Conservation (phyloP, 2,329 filamentous ascomycete species). For the Fusarium euwallaceae region DNA sequence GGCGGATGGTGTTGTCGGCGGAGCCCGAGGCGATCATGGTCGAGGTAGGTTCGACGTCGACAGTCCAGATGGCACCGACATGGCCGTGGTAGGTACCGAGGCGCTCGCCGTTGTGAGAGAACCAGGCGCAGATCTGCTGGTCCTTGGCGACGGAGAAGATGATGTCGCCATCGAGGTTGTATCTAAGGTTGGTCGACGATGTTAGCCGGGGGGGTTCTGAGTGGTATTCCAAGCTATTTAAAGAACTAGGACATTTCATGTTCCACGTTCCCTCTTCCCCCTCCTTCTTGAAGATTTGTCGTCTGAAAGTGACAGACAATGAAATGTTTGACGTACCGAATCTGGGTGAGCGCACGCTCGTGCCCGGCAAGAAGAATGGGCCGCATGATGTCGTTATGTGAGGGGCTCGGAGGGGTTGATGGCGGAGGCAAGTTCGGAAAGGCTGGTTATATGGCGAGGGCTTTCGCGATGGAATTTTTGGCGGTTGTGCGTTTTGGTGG, state of each 20-base stretch:
- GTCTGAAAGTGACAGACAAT: background rate
- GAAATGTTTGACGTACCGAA: conserved; percentile 71
- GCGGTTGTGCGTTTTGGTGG: conserved; percentile 63
- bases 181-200: conserved; percentile 62
- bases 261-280: conserved; percentile 7
- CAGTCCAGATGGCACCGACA: conserved; percentile 97
- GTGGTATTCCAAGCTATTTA: conserved; percentile 6
- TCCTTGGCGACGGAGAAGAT: conserved; percentile 97
- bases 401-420: conserved; percentile 47
- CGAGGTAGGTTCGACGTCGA: conserved; percentile 94
- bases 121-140: conserved; percentile 97
- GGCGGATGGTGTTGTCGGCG: conserved; percentile 96
- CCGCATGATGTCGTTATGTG: conserved; percentile 77
- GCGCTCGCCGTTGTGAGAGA: conserved; percentile 96
- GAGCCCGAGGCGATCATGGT: conserved; percentile 94
- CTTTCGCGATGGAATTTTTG: conserved; percentile 58
- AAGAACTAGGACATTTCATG: conserved; percentile 11
- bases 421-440: conserved; percentile 47
- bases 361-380: conserved; percentile 96
- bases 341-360: conserved; percentile 95
- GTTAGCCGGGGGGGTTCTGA: conserved; percentile 34
- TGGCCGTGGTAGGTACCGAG: conserved; percentile 97
- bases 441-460: conserved; percentile 50
- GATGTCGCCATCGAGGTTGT: conserved; percentile 94
- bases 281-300: conserved; percentile 1